Conservation (phyloP, 257 asterid species). For the Ballota nigra region DNA sequence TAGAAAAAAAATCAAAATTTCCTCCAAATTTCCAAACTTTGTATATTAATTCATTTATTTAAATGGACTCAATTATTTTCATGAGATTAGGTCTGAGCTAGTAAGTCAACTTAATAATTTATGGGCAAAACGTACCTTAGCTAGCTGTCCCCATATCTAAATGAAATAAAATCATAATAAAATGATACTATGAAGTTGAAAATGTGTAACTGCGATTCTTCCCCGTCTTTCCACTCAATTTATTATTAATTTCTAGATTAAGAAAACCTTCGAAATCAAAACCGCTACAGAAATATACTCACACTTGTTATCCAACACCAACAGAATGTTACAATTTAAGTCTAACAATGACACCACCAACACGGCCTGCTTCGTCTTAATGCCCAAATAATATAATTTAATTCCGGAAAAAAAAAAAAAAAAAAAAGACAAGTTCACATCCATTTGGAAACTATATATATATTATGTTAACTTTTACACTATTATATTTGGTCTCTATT, state of each 20-base stretch:
- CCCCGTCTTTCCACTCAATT: background rate
- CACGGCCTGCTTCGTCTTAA: background rate
- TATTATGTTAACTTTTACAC: background rate
- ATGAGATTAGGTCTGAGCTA: background rate
- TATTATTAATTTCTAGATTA: background rate
- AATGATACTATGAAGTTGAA: constrained; percentile 1
- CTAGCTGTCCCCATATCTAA: background rate
- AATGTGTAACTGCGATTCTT: background rate
- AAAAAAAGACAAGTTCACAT: background rate
- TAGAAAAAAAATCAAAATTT: too few relatives aligned
- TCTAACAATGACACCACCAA: background rate
- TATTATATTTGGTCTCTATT: background rate
- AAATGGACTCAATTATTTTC: background rate
- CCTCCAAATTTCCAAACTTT: background rate
- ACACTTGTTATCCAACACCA: background rate
- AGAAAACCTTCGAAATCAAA: constrained; percentile 2
- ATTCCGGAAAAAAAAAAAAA: background rate
- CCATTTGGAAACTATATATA: background rate
- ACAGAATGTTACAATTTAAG: background rate
- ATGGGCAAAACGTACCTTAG: background rate
- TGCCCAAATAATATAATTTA: background rate
- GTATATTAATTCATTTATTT: background rate
- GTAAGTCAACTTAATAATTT: background rate
- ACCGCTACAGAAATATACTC: constrained; percentile 20
- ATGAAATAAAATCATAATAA: constrained; percentile 1